phyloP scores from a whole-genome alignment of 164 flowering plant genomes.

The Cinnamomum micranthum region DNA sequence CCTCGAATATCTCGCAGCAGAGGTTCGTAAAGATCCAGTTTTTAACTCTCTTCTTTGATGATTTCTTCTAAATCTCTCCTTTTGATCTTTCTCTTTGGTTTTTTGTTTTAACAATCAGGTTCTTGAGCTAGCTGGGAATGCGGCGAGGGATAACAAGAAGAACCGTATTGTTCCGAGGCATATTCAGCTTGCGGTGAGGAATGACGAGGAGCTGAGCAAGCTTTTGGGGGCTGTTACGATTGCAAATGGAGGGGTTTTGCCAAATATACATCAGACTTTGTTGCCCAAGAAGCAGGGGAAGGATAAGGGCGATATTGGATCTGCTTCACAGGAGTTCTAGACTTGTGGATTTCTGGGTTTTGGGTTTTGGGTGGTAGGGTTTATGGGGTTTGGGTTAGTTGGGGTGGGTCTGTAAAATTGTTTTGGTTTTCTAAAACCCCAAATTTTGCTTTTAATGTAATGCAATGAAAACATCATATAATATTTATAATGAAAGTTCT shows the following conservation, averaged over 20 bases:
- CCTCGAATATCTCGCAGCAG: conserved; percentile 57
- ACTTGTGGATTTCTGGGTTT: neutral
- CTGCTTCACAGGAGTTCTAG: conserved; percentile 60
- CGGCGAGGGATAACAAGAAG: conserved; percentile 72
- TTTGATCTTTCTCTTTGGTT: neutral
- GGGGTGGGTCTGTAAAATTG: neutral
- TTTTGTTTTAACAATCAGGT: conserved; percentile 26
- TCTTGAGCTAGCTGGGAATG: conserved; percentile 65
- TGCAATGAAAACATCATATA: neutral
- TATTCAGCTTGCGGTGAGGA: conserved; percentile 66
- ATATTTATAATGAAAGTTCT: neutral
- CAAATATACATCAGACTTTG: conserved; percentile 51
- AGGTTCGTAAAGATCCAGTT: conserved; percentile 27
- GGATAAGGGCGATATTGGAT: conserved; percentile 49
- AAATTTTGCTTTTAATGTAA: neutral
- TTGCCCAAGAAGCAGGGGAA: conserved; percentile 50
- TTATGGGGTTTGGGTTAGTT: neutral
- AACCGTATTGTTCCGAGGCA: conserved; percentile 65
- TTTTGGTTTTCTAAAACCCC: neutral
- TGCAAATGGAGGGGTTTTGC: conserved; percentile 61
- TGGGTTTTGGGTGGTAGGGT: neutral
- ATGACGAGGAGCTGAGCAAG: conserved; percentile 62
- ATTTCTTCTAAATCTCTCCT: neutral
- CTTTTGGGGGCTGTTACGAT: conserved; percentile 58
- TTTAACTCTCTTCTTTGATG: neutral